Conservation (phyloP, 306 rosid species). For the Inga leiocalycina region DNA sequence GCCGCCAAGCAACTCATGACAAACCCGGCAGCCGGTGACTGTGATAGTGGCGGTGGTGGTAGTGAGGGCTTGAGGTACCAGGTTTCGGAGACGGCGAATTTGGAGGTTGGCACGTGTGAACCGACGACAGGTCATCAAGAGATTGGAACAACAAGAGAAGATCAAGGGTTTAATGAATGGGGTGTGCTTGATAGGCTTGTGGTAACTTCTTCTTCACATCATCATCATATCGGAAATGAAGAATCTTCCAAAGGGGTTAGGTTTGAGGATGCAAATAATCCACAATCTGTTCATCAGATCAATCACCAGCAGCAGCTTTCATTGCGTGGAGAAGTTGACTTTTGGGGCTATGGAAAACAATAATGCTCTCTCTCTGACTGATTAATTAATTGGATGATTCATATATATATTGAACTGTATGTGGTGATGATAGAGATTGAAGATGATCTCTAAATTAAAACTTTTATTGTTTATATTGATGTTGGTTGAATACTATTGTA, state of each 20-base stretch:
- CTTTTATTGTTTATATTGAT: not conserved
- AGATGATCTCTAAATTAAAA: constrained; percentile 12
- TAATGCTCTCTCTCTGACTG: constrained; percentile 24
- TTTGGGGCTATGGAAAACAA: constrained; percentile 84
- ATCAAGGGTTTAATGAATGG: constrained; percentile 73
- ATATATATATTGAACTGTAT: not conserved
- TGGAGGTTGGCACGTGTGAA: constrained; percentile 56
- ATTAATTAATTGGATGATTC: not conserved
- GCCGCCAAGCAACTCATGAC: constrained; percentile 72
- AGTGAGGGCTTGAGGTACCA: constrained; percentile 62
- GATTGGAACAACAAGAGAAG: constrained; percentile 37
- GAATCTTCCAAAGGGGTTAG: constrained; percentile 59
- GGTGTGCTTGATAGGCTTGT: constrained; percentile 79
- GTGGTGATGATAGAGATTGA: constrained; percentile 12
- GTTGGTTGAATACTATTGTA: constrained; percentile 26
- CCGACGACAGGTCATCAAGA: constrained; percentile 23
- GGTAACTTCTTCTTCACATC: constrained; percentile 24
- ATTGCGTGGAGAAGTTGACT: constrained; percentile 83
- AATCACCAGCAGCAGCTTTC: constrained; percentile 53
- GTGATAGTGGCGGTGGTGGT: constrained; percentile 60
- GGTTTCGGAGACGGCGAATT: constrained; percentile 46
- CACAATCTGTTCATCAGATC: constrained; percentile 48
- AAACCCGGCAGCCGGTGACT: constrained; percentile 57
- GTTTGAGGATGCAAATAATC: constrained; percentile 45
- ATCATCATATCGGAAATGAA: constrained; percentile 51